Evolutionary conservation across 306 rosid genomes (phyloP).

Genomic region (Erythrophleum fordii): DNA sequence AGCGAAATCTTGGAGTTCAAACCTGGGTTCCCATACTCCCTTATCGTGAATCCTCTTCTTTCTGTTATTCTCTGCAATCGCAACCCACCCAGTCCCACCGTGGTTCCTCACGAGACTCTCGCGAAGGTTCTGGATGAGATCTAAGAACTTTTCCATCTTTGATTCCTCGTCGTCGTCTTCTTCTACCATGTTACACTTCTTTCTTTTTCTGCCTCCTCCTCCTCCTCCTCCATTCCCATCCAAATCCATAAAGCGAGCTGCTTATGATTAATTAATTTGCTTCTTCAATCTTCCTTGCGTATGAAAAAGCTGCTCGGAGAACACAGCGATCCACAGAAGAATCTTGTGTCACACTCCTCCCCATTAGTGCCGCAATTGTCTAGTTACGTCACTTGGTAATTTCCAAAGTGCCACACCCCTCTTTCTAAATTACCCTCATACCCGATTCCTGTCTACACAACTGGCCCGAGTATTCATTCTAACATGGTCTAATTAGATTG

Average conservation of each 20-base stretch:
- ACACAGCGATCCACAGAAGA: not conserved
- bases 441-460: not conserved
- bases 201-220: constrained; percentile 1
- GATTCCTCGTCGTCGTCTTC: not conserved
- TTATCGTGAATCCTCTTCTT: not conserved
- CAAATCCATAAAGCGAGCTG: not conserved
- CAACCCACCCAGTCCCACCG: not conserved
- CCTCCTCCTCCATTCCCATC: not conserved
- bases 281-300: no score
- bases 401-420: not conserved
- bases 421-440: not conserved
- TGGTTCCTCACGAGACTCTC: not conserved
- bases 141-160: not conserved
- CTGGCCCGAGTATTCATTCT: no score
- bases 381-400: not conserved
- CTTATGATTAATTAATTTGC: no score
- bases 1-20: not conserved
- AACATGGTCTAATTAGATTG: no score
- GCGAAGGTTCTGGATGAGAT: not conserved
- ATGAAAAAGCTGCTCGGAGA: no score
- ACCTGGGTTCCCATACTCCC: constrained; percentile 1
- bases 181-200: not conserved
- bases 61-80: not conserved
- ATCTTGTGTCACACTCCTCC: not conserved
- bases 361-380: no score